Evolutionary conservation across 257 asterid species (phyloP), one percentile per base, ranked within the genome.

Genomic region (Ballota nigra): DNA sequence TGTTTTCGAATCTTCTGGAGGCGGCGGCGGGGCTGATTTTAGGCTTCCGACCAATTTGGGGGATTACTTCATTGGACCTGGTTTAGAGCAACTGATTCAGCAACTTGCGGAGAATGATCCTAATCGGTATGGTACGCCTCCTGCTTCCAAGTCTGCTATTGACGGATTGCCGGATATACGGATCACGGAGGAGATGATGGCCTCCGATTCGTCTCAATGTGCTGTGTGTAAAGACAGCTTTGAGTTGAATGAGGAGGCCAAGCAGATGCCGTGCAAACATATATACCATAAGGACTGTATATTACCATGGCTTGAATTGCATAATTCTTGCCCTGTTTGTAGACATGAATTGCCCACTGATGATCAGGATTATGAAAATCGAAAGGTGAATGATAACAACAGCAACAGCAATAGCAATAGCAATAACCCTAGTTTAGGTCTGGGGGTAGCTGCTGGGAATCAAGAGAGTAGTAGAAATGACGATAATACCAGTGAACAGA

Each of bases 301-400:
- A 59, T 41, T 89, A 38, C 97, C 97, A 0, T 93, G 98, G 98
- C 81, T 93, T 58, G 96, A 91, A 75, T 33, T 93, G 92, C 96
- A 89, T 63, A 93, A 93, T 73, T 88, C 98, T 15, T 91, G 98
- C 76, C 98, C 98, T 0, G 93, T 91, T 69, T 93, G 98, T 74
- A 86, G 98, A 8, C 83, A 81, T 58, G 96, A 93, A 82, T 64
- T 93, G 77, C 97, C 98, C 26, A 93, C 98, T 3, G 97, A 93
- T 79, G 97, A 90, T 73, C 84, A 78, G 4, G 98, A 90, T 51
- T 92, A 92, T 41, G 98, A 92, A 77, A 85, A 67, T 75, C 67
- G 72, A 64, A 87, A 79, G 70, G 67, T 56, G 52, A 68, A 34
- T 64, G 74, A 66, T 66, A 73, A 70, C n/a, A n/a, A n/a, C n/a